A percentile compares a stretch with the other conserved stretches of the same genome.
Conservation (phyloP, 306 rosid genomes). For the Prunus dulcis region DNA sequence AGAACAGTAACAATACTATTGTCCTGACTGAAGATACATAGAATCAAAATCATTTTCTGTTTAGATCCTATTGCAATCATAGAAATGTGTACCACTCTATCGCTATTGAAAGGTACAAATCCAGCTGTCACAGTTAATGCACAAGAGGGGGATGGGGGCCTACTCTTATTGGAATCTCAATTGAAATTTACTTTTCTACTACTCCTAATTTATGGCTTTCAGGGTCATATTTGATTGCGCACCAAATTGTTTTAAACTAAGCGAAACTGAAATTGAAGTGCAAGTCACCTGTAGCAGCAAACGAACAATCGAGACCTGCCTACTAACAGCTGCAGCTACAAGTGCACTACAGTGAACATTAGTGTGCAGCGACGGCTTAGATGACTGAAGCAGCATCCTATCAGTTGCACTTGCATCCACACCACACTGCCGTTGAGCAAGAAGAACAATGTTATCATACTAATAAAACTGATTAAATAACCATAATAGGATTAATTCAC, state of each 20-base stretch:
- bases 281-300: conserved; percentile 71
- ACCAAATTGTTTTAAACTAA: conserved; percentile 5
- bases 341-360: conserved; percentile 83
- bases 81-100: conserved; percentile 7
- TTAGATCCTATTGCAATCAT: conserved; percentile 19
- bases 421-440: conserved; percentile 62
- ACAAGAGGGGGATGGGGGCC: conserved; percentile 6
- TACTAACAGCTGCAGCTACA: conserved; percentile 80
- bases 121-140: conserved; percentile 23
- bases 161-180: not conserved
- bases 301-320: conserved; percentile 70
- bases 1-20: conserved; percentile 4
- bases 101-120: conserved; percentile 7
- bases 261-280: conserved; percentile 10
- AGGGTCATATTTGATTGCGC: conserved; percentile 1
- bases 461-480: conserved; percentile 4
- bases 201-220: not conserved
- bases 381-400: conserved; percentile 77
- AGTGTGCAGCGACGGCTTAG: conserved; percentile 79
- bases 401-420: conserved; percentile 61
- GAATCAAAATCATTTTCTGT: conserved; percentile 10
- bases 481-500: not conserved
- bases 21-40: conserved; percentile 2
- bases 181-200: not conserved
- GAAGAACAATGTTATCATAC: conserved; percentile 8